Percentiles rank a stretch among this genome's conserved stretches.
These are phyloP conservation scores for Carex cristatella DNA, from an alignment of 176 grass and related monocot genomes.

Conservation along the genomic window DNA sequence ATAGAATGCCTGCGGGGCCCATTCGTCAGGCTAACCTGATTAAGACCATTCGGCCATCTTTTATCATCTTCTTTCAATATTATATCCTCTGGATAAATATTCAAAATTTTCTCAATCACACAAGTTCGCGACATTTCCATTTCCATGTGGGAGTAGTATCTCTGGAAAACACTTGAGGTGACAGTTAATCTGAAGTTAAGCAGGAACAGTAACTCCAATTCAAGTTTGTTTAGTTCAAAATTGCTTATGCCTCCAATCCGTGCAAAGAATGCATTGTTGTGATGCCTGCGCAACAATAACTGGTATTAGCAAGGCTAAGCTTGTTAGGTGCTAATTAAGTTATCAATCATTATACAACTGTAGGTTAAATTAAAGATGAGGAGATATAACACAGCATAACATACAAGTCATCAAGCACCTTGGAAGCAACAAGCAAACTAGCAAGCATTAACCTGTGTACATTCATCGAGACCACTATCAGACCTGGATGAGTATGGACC, in stretches of 20 bases:
- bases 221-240: constrained; percentile 76
- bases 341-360: background rate
- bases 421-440: constrained; percentile 77
- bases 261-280: constrained; percentile 95
- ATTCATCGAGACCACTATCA: constrained; percentile 53
- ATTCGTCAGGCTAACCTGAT: background rate
- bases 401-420: constrained; percentile 87
- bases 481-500: constrained; percentile 51
- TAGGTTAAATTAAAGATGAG: background rate
- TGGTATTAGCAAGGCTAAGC: background rate
- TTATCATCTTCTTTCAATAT: background rate
- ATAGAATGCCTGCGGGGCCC: constrained; percentile 19
- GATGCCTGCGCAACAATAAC: constrained; percentile 46
- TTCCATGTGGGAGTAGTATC: constrained; percentile 58
- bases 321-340: background rate
- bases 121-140: constrained; percentile 26
- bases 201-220: constrained; percentile 71
- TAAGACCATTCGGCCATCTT: background rate
- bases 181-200: constrained; percentile 62
- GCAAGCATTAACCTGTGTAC: constrained; percentile 78
- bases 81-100: background rate
- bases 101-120: constrained; percentile 7
- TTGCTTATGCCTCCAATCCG: constrained; percentile 85
- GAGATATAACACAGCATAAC: background rate
- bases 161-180: constrained; percentile 38